Conservation (phyloP, 768 basidiomycete genomes). For the Paxillus ammoniavirescens region DNA sequence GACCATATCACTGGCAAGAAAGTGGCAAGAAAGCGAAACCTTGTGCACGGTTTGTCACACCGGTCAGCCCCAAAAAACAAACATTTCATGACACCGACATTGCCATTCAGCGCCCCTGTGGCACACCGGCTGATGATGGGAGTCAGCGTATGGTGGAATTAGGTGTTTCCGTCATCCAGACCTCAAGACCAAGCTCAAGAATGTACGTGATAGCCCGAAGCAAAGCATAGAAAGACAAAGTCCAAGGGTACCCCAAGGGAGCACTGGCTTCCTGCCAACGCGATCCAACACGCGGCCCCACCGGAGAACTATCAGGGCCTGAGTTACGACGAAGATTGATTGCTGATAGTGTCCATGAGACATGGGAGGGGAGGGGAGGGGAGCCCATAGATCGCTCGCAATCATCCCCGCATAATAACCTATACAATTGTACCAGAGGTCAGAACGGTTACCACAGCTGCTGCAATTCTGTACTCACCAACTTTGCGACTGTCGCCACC, state of each 20-base stretch:
- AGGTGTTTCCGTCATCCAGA: background rate
- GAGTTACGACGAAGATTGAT: constrained; percentile 75
- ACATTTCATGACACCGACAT: constrained; percentile 65
- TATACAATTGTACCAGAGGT: constrained; percentile 25
- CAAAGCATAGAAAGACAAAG: constrained; percentile 65
- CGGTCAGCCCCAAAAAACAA: constrained; percentile 60
- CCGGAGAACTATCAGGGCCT: constrained; percentile 65
- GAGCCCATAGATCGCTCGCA: constrained; percentile 35
- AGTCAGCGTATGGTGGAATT: too few species aligned
- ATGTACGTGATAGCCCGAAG: constrained; percentile 69
- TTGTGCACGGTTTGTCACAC: constrained; percentile 27
- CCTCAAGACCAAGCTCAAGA: constrained; percentile 56
- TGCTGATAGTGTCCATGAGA: constrained; percentile 40
- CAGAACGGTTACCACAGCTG: background rate
- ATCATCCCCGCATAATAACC: constrained; percentile 74
- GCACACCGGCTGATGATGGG: constrained; percentile 42
- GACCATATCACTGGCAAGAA: constrained; percentile 18
- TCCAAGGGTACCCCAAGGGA: constrained; percentile 61
- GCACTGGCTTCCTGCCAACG: constrained; percentile 71
- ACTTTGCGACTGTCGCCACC: constrained; percentile 24
- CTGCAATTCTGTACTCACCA: constrained; percentile 39
- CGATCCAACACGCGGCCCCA: constrained; percentile 73
- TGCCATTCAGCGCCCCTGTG: constrained; percentile 61
- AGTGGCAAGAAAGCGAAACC: constrained; percentile 20
- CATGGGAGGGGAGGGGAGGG: background rate